Evolutionary conservation across 192 early-diverging fungal species (phyloP), one percentile per base, ranked within the genome.

Genomic region (Backusella luteola): DNA sequence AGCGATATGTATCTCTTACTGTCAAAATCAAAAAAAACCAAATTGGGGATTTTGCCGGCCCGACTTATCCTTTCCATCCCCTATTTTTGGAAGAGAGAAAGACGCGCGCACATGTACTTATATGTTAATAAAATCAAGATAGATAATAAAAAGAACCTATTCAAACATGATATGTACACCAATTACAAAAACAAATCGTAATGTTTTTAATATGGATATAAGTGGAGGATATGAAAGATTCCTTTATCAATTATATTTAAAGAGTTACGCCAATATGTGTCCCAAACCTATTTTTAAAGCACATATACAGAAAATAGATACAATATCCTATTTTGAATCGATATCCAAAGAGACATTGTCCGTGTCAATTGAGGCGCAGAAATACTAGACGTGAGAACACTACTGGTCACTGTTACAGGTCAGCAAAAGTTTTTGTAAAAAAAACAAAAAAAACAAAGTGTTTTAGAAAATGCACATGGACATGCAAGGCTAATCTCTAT

Each of bases 301-400:
- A 63, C 56, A 29, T 63, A 63, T 26, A 63, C 56, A 63, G 21
- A 63, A 63, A 63, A 63, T 63, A 63, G 26, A 63, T 63, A 63
- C 56, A 63, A 63, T 63, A 63, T 63, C 56, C 56, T 63, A 63
- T 63, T 63, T 63, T 63, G 56, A 29, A 3, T 14, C 46, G 9
- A 63, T 63, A 63, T 32, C 56, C 56, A 26, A 4, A 63, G 23
- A 29, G 23, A 23, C 23, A 59, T 23, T 63, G 56, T 63, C 56
- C 11, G 21, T 23, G 56, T 29, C 56, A 23, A 63, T 29, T 63
- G 56, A 63, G 56, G 56, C 56, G 56, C 56, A 63, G 46, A n/a
- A 49, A 49, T n/a, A 49, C 6, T 49, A 44, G 8, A 44, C 14
- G 46, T 49, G 46, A 49, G 46, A 49, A 7, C 46, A 49, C 19